Conservation (phyloP, 805 yeast genomes). For the Ogataea allantospora region DNA sequence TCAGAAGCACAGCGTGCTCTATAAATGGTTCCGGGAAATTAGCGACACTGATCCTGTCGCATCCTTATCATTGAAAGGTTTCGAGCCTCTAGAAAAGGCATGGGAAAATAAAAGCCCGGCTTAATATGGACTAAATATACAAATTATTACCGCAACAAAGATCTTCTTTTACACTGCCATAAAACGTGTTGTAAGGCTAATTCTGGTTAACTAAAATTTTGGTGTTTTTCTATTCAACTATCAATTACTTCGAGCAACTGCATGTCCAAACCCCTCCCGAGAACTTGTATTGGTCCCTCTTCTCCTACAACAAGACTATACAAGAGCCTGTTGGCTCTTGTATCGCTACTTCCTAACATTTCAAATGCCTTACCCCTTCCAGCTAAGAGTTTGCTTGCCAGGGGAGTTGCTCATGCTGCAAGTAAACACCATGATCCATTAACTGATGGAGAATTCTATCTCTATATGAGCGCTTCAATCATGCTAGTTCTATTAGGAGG, state of each 20-base stretch:
- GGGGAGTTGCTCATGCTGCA: slow-evolving; percentile 11
- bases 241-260: not conserved
- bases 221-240: too few relatives aligned
- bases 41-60: slow-evolving; percentile 23
- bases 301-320: slow-evolving; percentile 8
- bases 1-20: slow-evolving; percentile 17
- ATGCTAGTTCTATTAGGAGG: slow-evolving; percentile 75
- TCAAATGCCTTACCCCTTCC: slow-evolving; percentile 26
- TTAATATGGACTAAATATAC: not conserved
- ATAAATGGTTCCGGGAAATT: slow-evolving; percentile 27
- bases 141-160: too few relatives aligned
- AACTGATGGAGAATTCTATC: slow-evolving; percentile 39
- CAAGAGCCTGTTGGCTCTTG: slow-evolving; percentile 18
- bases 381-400: slow-evolving; percentile 7
- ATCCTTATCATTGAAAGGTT: slow-evolving; percentile 18
- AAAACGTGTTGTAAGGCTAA: too few relatives aligned
- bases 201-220: too few relatives aligned
- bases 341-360: slow-evolving; percentile 26
- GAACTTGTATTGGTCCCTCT: slow-evolving; percentile 1
- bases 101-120: slow-evolving; percentile 9
- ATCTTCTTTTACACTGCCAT: too few relatives aligned
- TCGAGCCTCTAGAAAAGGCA: slow-evolving; percentile 15
- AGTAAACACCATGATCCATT: slow-evolving; percentile 20
- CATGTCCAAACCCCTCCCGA: slow-evolving; percentile 11
- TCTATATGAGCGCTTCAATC: slow-evolving; percentile 53